Percentiles rank a stretch among this genome's conserved stretches.
phyloP scores from a whole-genome alignment of 306 rosid genomes.

The Oemleria cerasiformis region DNA sequence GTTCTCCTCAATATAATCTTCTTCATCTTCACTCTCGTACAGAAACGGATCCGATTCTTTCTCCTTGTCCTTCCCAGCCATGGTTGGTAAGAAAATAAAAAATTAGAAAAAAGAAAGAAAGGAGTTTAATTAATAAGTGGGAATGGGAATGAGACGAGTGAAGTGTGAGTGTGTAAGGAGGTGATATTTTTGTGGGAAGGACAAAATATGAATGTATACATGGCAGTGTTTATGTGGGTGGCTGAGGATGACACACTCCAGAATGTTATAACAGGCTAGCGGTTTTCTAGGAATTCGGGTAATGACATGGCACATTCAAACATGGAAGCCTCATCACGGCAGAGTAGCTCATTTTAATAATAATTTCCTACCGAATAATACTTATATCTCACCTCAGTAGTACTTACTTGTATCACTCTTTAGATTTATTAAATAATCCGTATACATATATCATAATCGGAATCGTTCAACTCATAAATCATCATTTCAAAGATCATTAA shows the following conservation, averaged over 20 bases:
- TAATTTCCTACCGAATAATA: too few species aligned
- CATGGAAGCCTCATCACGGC: too few species aligned
- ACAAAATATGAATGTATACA: too few species aligned
- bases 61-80: conserved; percentile 32
- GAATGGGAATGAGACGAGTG: not conserved
- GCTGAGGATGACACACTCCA: not conserved
- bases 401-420: too few species aligned
- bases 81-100: not conserved
- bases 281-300: too few species aligned
- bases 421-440: too few species aligned
- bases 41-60: conserved; percentile 30
- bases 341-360: too few species aligned
- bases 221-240: not conserved
- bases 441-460: too few species aligned
- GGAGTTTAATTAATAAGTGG: not conserved
- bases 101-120: not conserved
- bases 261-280: not conserved
- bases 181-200: not conserved
- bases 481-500: too few species aligned
- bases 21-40: conserved; percentile 33
- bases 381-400: too few species aligned
- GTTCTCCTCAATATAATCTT: conserved; percentile 34
- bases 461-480: too few species aligned
- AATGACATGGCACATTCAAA: too few species aligned
- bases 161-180: not conserved